Evolutionary conservation across 345 rosid genomes (phyloP).

Genomic region (Euphorbia peplus): DNA sequence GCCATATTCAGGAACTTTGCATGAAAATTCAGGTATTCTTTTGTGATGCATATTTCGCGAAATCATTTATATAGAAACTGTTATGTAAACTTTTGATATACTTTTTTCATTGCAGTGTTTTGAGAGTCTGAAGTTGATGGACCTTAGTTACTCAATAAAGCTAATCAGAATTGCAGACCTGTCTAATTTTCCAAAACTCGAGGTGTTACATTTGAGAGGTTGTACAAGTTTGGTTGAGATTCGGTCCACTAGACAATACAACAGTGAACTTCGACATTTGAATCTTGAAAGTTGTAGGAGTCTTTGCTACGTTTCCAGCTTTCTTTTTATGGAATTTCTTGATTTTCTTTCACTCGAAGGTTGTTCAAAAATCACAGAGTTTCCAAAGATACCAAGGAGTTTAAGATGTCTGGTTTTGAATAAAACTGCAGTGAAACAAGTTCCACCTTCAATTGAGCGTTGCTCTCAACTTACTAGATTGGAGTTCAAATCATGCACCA

Average conservation of each 20-base stretch:
- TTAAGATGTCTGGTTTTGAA: not conserved
- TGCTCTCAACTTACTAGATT: not conserved
- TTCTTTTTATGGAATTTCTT: not conserved
- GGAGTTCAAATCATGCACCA: not conserved
- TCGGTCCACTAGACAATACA: not conserved
- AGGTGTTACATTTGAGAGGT: not conserved
- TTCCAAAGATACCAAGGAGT: not conserved
- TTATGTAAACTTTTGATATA: not conserved
- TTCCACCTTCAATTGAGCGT: not conserved
- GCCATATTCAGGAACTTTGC: slow-evolving; percentile 11
- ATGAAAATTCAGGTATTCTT: too few relatives aligned
- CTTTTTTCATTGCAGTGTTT: slow-evolving; percentile 5
- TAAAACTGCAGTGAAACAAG: not conserved
- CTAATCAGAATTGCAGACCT: slow-evolving; percentile 4
- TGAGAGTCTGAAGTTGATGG: slow-evolving; percentile 3
- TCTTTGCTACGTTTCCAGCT: not conserved
- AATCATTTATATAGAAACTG: too few relatives aligned
- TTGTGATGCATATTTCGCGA: not conserved
- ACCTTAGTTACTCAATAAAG: slow-evolving; percentile 7
- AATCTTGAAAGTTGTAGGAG: not conserved
- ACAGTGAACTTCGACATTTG: not conserved
- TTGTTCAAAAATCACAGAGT: slow-evolving; percentile 7
- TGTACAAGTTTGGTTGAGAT: slow-evolving; percentile 4
- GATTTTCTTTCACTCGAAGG: not conserved
- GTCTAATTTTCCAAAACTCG: not conserved